Conservation (phyloP, 257 asterid species). For the Solanum arcanum region DNA sequence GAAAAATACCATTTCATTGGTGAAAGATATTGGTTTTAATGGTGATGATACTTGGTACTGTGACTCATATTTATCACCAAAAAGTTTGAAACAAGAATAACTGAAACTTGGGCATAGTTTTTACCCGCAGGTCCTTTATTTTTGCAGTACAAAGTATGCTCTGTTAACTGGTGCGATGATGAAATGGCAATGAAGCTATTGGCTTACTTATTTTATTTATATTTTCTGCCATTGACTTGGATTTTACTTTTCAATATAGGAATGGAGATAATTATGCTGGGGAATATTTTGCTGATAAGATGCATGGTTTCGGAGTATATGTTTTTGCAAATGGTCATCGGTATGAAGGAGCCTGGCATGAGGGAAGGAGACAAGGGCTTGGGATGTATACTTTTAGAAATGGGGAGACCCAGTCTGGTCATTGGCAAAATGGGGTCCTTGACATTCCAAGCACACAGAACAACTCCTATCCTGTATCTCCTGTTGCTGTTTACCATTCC, state of each 20-base stretch:
- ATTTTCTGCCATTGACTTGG: background rate
- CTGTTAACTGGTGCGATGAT: background rate
- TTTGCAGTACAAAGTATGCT: background rate
- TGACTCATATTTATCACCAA: background rate
- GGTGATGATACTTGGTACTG: background rate
- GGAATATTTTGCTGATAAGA: conserved; percentile 65
- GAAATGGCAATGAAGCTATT: background rate
- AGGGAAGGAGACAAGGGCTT: conserved; percentile 73
- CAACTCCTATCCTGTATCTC: conserved; percentile 12
- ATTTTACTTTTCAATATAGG: conserved; percentile 16
- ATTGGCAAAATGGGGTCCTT: conserved; percentile 65
- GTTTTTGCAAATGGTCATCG: conserved; percentile 57
- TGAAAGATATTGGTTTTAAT: background rate
- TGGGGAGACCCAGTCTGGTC: conserved; percentile 59
- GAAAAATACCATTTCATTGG: background rate
- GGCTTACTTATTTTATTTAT: background rate
- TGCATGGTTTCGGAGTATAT: conserved; percentile 77
- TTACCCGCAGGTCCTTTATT: background rate
- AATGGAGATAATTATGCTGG: conserved; percentile 75
- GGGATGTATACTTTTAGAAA: conserved; percentile 59
- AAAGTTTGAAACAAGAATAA: background rate
- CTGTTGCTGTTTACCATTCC: conserved; percentile 25
- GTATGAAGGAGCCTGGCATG: conserved; percentile 88
- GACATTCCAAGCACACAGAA: conserved; percentile 20
- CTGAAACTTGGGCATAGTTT: background rate